Percentiles rank a stretch among this genome's conserved stretches.
phyloP scores from a whole-genome alignment of 2,329 filamentous ascomycete species.

The Tympanopsis confertula region DNA sequence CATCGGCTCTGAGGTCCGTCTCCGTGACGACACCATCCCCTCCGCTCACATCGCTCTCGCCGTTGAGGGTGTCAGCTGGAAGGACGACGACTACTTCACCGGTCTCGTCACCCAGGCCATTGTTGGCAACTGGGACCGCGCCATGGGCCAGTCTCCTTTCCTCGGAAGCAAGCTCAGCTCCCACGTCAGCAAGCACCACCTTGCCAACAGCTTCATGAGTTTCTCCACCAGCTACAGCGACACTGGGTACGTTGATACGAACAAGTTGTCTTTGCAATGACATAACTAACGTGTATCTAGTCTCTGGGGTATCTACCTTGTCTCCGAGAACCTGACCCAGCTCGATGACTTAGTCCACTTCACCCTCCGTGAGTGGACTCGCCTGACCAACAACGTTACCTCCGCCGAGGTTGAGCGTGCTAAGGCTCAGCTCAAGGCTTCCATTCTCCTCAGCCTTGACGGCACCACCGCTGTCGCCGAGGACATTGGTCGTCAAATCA shows the following conservation, averaged over 20 bases:
- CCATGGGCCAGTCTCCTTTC: slow-evolving; percentile 93
- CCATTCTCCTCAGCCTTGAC: slow-evolving; percentile 90
- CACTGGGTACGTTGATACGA: slow-evolving; percentile 64
- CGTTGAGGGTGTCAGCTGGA: slow-evolving; percentile 99
- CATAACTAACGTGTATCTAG: slow-evolving; percentile 32
- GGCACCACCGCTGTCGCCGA: slow-evolving; percentile 95
- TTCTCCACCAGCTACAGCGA: slow-evolving; percentile 99
- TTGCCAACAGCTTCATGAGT: slow-evolving; percentile 99
- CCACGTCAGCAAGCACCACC: slow-evolving; percentile 83
- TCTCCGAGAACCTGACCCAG: slow-evolving; percentile 75
- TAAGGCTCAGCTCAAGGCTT: slow-evolving; percentile 98
- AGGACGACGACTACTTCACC: slow-evolving; percentile 97
- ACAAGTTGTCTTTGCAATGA: not conserved
- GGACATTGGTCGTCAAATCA: slow-evolving; percentile 96
- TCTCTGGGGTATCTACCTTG: slow-evolving; percentile 99
- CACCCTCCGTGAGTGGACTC: slow-evolving; percentile 94
- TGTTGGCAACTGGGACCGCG: slow-evolving; percentile 98
- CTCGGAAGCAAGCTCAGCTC: slow-evolving; percentile 96
- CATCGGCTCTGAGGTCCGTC: slow-evolving; percentile 86
- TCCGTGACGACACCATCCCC: slow-evolving; percentile 90
- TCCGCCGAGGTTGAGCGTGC: slow-evolving; percentile 91
- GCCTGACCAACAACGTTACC: slow-evolving; percentile 77
- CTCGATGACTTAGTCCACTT: slow-evolving; percentile 97
- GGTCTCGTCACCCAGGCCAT: slow-evolving; percentile 95
- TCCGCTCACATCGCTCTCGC: slow-evolving; percentile 97